Evolutionary conservation across 768 basidiomycete genomes (phyloP).

Genomic region (Mycena amicta): DNA sequence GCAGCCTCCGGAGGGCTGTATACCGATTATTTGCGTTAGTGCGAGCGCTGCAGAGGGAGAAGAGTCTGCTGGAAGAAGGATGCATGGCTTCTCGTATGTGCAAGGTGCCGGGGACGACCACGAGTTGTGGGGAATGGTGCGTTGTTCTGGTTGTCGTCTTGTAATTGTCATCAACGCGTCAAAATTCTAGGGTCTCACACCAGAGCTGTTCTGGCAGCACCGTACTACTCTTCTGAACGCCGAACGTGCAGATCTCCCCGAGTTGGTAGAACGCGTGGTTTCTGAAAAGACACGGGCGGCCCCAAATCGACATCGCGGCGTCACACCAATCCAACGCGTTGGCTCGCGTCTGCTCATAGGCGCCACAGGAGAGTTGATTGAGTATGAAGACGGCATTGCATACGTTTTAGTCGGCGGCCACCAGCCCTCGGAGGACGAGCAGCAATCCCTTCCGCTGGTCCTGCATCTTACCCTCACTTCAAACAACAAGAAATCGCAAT

Average conservation of each 20-base stretch:
- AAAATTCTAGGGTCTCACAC: conserved; percentile 73
- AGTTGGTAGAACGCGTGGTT: conserved; percentile 38
- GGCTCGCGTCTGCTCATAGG: conserved; percentile 46
- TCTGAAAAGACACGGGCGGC: background rate
- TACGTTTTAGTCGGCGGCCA: conserved; percentile 32
- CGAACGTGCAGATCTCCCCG: conserved; percentile 51
- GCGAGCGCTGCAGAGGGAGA: conserved; percentile 70
- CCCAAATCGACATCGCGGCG: background rate
- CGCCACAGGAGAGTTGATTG: conserved; percentile 29
- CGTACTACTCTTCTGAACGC: conserved; percentile 48
- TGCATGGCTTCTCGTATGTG: conserved; percentile 79
- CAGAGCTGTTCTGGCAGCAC: conserved; percentile 70
- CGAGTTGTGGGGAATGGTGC: conserved; percentile 83
- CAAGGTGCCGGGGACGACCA: conserved; percentile 97
- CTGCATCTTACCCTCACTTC: conserved; percentile 30
- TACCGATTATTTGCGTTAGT: conserved; percentile 82
- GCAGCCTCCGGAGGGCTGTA: conserved; percentile 33
- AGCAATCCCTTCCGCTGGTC: background rate
- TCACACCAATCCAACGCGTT: conserved; percentile 38
- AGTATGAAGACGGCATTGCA: conserved; percentile 15
- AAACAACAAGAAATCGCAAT: conserved; percentile 63
- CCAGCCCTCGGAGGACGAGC: background rate
- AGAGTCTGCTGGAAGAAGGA: conserved; percentile 61
- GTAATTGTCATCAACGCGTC: background rate
- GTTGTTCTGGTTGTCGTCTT: conserved; percentile 9